These are phyloP conservation scores for Pseudognaphalium luteoalbum DNA, from an alignment of 129 eudicot genomes.

Conservation along the genomic window DNA sequence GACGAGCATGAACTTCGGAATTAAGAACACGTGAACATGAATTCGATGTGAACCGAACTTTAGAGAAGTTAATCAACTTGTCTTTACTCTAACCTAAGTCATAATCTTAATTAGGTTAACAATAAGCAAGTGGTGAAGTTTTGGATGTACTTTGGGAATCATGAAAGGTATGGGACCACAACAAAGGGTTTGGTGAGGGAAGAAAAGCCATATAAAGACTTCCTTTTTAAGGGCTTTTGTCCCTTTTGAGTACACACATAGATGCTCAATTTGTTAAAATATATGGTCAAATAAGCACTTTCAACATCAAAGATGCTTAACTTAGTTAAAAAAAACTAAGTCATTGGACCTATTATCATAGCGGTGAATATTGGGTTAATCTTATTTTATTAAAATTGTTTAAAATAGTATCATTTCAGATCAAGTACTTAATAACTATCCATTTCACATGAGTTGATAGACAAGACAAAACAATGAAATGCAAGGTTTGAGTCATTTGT, in stretches of 20 bases:
- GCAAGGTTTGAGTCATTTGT: slow-evolving; percentile 24
- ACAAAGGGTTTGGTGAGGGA: slow-evolving; percentile 9
- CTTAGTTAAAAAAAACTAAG: neutral
- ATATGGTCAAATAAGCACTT: slow-evolving; percentile 39
- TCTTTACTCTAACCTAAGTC: neutral
- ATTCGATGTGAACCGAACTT: neutral
- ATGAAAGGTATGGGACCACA: slow-evolving; percentile 32
- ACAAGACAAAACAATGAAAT: slow-evolving; percentile 27
- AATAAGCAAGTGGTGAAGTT: slow-evolving; percentile 2
- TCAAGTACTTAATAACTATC: slow-evolving; percentile 1
- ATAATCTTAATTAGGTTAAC: neutral
- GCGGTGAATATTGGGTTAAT: neutral
- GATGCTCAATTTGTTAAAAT: slow-evolving; percentile 27
- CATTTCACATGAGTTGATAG: slow-evolving; percentile 27
- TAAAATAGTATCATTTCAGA: neutral
- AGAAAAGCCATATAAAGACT: neutral
- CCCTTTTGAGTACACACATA: slow-evolving; percentile 25
- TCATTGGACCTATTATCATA: slow-evolving; percentile 1
- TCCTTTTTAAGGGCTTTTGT: slow-evolving; percentile 26
- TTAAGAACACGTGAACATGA: neutral
- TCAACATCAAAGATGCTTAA: slow-evolving; percentile 38
- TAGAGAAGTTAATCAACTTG: neutral
- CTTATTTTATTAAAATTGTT: neutral
- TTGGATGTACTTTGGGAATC: slow-evolving; percentile 26
- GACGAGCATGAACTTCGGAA: neutral